These are phyloP conservation scores for Russula ochroleuca DNA, from an alignment of 768 basidiomycete species.

Conservation along the genomic window DNA sequence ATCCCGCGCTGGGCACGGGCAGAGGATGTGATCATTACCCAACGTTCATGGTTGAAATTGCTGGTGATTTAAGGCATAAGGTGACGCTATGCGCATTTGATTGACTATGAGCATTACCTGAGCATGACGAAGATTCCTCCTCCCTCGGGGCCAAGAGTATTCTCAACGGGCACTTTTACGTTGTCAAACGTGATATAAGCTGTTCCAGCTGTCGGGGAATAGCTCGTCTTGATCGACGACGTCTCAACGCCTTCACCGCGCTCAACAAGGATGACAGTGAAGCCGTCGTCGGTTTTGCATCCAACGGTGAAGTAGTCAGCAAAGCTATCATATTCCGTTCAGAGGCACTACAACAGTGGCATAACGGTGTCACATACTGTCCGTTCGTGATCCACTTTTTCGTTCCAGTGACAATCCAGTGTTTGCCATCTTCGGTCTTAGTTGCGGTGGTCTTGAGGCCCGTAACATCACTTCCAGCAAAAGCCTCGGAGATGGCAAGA, in stretches of 20 bases:
- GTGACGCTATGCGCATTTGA: neutral
- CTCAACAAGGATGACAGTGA: constrained; percentile 85
- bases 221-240: constrained; percentile 83
- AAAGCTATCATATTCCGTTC: constrained; percentile 35
- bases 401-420: constrained; percentile 81
- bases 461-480: constrained; percentile 80
- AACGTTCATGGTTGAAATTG: constrained; percentile 95
- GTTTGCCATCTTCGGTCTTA: constrained; percentile 76
- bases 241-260: constrained; percentile 80
- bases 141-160: constrained; percentile 79
- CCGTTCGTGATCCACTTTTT: constrained; percentile 90
- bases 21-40: constrained; percentile 81
- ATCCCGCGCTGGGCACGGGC: constrained; percentile 59
- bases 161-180: constrained; percentile 80
- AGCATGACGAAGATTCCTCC: constrained; percentile 64
- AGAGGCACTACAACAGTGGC: neutral
- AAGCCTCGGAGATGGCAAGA: constrained; percentile 85
- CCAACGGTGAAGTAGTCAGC: constrained; percentile 61
- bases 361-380: constrained; percentile 38
- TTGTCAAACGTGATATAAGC: constrained; percentile 79
- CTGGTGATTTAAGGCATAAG: constrained; percentile 36
- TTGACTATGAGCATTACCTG: constrained; percentile 36
- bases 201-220: constrained; percentile 85
- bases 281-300: constrained; percentile 67
- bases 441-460: constrained; percentile 74